Evolutionary conservation across 768 basidiomycete species (phyloP), one percentile per base, ranked within the genome.

Genomic region (Calocybe indica): DNA sequence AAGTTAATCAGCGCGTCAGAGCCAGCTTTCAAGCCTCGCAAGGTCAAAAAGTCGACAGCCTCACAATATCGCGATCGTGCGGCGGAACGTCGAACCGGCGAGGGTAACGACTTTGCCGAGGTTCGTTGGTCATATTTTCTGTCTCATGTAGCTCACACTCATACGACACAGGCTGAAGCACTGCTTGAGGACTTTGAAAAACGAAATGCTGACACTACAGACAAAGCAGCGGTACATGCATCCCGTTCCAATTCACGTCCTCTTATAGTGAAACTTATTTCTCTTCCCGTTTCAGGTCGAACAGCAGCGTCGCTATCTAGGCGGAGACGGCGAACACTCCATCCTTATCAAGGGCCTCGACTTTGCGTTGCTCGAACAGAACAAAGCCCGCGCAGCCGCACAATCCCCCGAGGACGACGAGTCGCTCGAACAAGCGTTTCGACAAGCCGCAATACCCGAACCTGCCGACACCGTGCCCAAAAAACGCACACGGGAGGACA

Each of bases 271-370:
- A n/a, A 42, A 40, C 8, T 13, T 31, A 29, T 42, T 37, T 13
- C 38, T 31, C 15, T 50, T 11, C 32, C 52, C 36, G 51, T 31
- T 46, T n/a, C 52, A 89, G 85, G 70, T 90, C 12, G 88, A 89
- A 46, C 75, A 80, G 46, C 78, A 90, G 58, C 74, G 92, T 33
- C 74, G 72, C 48, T 89, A 88, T 61, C 78, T 92, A 5, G 91
- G 91, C 12, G 89, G 91, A 34, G 90, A 95, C 61, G 80, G 82
- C 37, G 76, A 87, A 49, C 92, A 94, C 61, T 83, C 89, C 8
- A 78, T 93, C 48, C 79, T 93, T 8, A 89, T 93, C 37, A 95
- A 92, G 59, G 91, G 91, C 28, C 81, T 97, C 40, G 94, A 97
- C 60, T 75, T 85, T 54, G 85, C 90, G 0, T 76, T 96, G 6